Evolutionary conservation across 495 filamentous ascomycete species (phyloP), one percentile per base, ranked within the genome.

Genomic region (Penicillium verhagenii): DNA sequence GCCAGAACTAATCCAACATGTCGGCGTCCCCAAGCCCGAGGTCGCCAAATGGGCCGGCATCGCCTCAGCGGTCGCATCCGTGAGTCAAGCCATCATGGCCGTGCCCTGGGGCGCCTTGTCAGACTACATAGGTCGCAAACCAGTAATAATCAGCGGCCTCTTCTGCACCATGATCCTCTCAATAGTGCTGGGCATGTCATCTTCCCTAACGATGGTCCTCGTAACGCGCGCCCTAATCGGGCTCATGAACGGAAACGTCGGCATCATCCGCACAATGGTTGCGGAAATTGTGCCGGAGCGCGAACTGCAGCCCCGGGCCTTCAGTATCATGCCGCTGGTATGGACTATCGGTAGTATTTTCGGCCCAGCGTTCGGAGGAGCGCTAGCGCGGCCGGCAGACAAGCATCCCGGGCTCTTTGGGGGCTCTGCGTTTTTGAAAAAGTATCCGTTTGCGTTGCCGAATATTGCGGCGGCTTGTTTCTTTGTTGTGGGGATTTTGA

Each of bases 331-430:
- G 90, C 89, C 90, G 16, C 68, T 96, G 9, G 84, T 84, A 26
- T 91, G 89, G 87, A 87, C 83, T 9, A 79, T 92, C 46, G 91
- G 91, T 1, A 86, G 82, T 38, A 88, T 96, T n/a, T 85, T 97
- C 65, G 93, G 93, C 0, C 93, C 93, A 2, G 83, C 86, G 2
- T 86, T 97, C 61, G 93, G 93, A 21, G 93, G 93, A 2, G 84
- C 87, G 35, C 83, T 97, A 50, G 88, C 91, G 7, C 84, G 88
- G 49, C 93, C 93, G 2, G 82, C 85, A 1, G 72, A 77, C 37
- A 84, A 88, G 39, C 81, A 89, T 60, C 89, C 89, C 3, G 71
- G 69, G 11, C 49, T 88, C 14, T 94, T 93, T 66, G 85, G 85
- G 7, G 65, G 81, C 19, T 84, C 76, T 21, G 76, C 70, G 39